Conservation (phyloP, 257 asterid genomes). For the Euphrasia confusa region DNA sequence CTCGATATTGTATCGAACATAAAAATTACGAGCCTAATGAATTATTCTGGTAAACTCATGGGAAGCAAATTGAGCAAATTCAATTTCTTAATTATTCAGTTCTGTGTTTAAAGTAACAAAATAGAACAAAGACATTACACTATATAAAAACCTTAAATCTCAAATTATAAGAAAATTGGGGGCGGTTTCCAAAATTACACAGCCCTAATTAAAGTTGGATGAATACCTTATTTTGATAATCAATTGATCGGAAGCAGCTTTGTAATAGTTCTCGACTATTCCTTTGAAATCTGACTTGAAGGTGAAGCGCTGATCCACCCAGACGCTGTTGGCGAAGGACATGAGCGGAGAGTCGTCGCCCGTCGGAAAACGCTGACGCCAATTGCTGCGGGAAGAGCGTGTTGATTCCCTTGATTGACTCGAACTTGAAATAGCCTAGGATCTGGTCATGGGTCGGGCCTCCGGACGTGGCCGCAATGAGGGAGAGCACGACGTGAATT, state of each 20-base stretch:
- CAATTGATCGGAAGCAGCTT: constrained; percentile 41
- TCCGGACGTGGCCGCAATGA: constrained; percentile 41
- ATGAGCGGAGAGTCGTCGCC: constrained; percentile 7
- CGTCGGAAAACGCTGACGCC: constrained; percentile 33
- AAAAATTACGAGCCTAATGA: too few species aligned
- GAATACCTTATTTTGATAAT: constrained; percentile 49
- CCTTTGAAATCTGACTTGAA: constrained; percentile 44
- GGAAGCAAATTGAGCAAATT: too few species aligned
- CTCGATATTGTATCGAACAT: too few species aligned
- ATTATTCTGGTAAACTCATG: too few species aligned
- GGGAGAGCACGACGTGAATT: constrained; percentile 40
- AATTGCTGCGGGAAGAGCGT: constrained; percentile 44
- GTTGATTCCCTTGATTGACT: constrained; percentile 25
- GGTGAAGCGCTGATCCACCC: constrained; percentile 41
- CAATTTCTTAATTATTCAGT: too few species aligned
- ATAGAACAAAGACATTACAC: too few species aligned
- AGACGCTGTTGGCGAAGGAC: constrained; percentile 51
- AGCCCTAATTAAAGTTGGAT: too few species aligned
- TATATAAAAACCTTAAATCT: too few species aligned
- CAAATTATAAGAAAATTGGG: too few species aligned
- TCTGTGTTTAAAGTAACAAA: too few species aligned
- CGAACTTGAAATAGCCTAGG: constrained; percentile 33
- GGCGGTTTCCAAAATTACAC: too few species aligned
- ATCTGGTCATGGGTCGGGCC: constrained; percentile 42
- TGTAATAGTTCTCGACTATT: constrained; percentile 34